Percentiles rank a stretch among this genome's conserved stretches.
phyloP scores from a whole-genome alignment of 305 asterid species.

The Fraxinus sp. region DNA sequence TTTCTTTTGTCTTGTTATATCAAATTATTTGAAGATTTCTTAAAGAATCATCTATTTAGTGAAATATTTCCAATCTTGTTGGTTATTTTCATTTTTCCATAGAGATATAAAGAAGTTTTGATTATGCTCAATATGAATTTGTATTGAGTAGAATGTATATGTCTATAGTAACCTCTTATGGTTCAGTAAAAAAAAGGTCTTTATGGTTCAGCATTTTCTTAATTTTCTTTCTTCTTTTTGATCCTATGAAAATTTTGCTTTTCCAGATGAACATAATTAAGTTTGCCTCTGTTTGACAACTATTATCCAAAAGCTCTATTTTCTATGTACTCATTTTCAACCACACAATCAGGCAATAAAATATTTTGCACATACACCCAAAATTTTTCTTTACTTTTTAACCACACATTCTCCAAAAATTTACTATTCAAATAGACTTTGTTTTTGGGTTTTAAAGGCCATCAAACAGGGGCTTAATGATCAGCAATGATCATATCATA shows the following conservation, averaged over 20 bases:
- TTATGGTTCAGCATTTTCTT: conserved; percentile 8
- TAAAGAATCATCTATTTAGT: conserved; percentile 8
- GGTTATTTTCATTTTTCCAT: conserved; percentile 2
- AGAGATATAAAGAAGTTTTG: not conserved
- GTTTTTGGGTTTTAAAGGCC: not conserved
- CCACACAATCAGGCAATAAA: too few species aligned
- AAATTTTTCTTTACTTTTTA: too few species aligned
- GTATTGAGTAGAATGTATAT: conserved; percentile 2
- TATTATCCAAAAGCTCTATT: too few species aligned
- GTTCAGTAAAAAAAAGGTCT: not conserved
- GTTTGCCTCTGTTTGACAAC: not conserved
- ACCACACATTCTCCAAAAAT: not conserved
- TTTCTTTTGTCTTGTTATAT: conserved; percentile 18
- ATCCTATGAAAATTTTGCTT: conserved; percentile 6
- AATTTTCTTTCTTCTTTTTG: not conserved
- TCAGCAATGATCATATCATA: not conserved
- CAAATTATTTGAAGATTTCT: conserved; percentile 19
- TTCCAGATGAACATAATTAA: conserved; percentile 1
- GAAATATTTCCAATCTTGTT: not conserved
- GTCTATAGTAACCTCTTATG: not conserved
- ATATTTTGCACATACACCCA: too few species aligned
- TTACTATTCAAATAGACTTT: not conserved
- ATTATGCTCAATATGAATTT: conserved; percentile 13
- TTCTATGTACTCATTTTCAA: too few species aligned
- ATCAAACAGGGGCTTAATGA: not conserved